phyloP scores from a whole-genome alignment of 192 early-diverging fungal species.

The Irineochytrium annulatum region DNA sequence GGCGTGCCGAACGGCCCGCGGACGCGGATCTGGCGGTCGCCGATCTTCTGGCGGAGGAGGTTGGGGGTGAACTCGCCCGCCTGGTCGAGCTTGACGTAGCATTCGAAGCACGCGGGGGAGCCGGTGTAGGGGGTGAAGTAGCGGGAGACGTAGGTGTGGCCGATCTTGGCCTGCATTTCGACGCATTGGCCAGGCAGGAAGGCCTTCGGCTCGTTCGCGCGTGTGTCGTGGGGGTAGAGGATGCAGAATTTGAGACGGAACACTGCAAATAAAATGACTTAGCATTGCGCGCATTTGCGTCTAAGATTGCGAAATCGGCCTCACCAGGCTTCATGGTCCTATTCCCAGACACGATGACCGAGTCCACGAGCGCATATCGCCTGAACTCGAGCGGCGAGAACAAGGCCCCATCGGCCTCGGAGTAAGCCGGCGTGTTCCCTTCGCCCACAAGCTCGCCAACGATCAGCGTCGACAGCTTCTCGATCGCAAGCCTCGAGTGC shows the following conservation, averaged over 20 bases:
- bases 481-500: slow-evolving; percentile 36
- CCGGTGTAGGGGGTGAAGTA: slow-evolving; percentile 33
- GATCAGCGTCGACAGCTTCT: slow-evolving; percentile 25
- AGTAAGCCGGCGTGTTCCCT: not conserved
- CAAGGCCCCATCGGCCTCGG: not conserved
- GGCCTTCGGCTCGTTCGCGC: slow-evolving; percentile 11
- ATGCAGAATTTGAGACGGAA: slow-evolving; percentile 33
- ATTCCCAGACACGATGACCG: not conserved
- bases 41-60: slow-evolving; percentile 32
- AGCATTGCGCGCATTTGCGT: too few species aligned
- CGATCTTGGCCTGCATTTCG: slow-evolving; percentile 34
- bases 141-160: slow-evolving; percentile 21
- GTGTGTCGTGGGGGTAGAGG: slow-evolving; percentile 34
- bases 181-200: slow-evolving; percentile 40
- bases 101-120: slow-evolving; percentile 27
- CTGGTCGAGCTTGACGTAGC: slow-evolving; percentile 22
- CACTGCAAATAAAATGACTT: slow-evolving; percentile 1
- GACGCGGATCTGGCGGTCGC: slow-evolving; percentile 41
- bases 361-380: slow-evolving; percentile 36
- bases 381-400: slow-evolving; percentile 38
- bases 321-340: not conserved
- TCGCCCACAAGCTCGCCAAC: slow-evolving; percentile 31
- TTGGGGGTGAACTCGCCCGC: slow-evolving; percentile 15
- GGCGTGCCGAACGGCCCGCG: slow-evolving; percentile 40
- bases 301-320: not conserved